These are phyloP conservation scores for Penstemon barbatus DNA, from an alignment of 257 asterid species.

Conservation along the genomic window DNA sequence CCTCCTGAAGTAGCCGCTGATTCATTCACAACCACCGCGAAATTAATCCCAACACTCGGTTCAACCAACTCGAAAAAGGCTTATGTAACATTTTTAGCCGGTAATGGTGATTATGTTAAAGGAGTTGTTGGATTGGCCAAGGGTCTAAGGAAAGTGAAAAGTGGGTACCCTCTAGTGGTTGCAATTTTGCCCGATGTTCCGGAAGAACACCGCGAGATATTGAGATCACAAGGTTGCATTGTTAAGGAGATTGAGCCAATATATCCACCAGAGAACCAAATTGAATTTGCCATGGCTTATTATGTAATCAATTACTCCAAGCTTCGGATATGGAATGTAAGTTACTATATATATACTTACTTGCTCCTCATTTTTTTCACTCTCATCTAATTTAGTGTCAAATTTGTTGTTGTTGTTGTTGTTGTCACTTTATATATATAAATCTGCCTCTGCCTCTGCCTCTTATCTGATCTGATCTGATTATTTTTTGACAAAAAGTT, in stretches of 20 bases:
- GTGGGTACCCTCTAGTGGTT: slow-evolving; percentile 60
- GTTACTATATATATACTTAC: background rate
- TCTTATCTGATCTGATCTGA: too few relatives aligned
- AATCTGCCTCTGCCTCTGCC: too few relatives aligned
- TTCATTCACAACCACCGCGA: slow-evolving; percentile 25
- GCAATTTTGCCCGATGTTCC: slow-evolving; percentile 63
- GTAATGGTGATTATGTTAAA: slow-evolving; percentile 54
- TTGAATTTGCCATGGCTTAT: slow-evolving; percentile 58
- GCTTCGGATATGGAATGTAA: slow-evolving; percentile 61
- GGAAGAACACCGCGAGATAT: slow-evolving; percentile 49
- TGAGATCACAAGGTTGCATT: slow-evolving; percentile 53
- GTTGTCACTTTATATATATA: too few relatives aligned
- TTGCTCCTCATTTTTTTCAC: too few relatives aligned
- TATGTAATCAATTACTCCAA: slow-evolving; percentile 66
- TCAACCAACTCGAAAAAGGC: slow-evolving; percentile 29
- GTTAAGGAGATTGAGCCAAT: slow-evolving; percentile 55
- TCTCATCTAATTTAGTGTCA: too few relatives aligned
- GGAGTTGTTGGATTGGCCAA: slow-evolving; percentile 64
- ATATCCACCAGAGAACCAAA: slow-evolving; percentile 49
- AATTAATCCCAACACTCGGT: slow-evolving; percentile 26
- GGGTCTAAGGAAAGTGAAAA: slow-evolving; percentile 58
- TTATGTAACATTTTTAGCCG: slow-evolving; percentile 51
- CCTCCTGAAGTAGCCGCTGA: slow-evolving; percentile 32
- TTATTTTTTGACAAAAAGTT: slow-evolving; percentile 36
- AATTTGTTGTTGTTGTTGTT: too few relatives aligned